These are phyloP conservation scores for Podospora bellae-mahoneyi DNA, from an alignment of 495 filamentous ascomycete genomes.

Conservation along the genomic window DNA sequence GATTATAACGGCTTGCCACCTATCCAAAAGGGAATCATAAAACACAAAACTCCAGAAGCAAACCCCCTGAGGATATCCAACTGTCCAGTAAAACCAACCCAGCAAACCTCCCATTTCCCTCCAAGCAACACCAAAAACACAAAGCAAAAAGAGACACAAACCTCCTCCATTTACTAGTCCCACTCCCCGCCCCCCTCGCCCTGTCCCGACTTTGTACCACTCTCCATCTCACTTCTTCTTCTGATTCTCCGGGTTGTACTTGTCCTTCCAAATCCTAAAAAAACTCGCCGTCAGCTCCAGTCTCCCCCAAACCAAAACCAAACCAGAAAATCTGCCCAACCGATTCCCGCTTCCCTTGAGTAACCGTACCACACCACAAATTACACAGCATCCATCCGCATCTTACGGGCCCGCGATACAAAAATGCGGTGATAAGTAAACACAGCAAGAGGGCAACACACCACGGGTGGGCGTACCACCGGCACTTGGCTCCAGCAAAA, in stretches of 20 bases:
- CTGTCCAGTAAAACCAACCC: not conserved
- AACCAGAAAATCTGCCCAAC: not conserved
- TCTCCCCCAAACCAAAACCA: not conserved
- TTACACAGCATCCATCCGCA: not conserved
- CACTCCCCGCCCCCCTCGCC: no score
- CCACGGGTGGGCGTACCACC: not conserved
- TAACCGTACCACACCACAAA: not conserved
- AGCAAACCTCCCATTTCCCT: not conserved
- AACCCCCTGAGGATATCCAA: not conserved
- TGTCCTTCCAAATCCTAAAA: slow-evolving; percentile 92
- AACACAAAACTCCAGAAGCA: not conserved
- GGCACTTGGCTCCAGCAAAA: not conserved
- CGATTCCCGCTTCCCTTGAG: not conserved
- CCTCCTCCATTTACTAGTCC: not conserved
- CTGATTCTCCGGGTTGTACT: slow-evolving; percentile 69
- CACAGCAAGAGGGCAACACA: not conserved
- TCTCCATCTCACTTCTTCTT: slow-evolving; percentile 33
- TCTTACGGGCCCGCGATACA: not conserved
- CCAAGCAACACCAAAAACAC: not conserved
- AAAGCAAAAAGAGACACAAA: not conserved
- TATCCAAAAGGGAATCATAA: not conserved
- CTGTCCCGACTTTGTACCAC: not conserved
- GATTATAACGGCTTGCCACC: not conserved
- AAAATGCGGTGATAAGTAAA: not conserved
- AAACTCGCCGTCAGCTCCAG: not conserved